Evolutionary conservation across 2,329 filamentous ascomycete genomes (phyloP), one percentile per base, ranked within the genome.

Genomic region (Colletotrichum lindemuthianum): DNA sequence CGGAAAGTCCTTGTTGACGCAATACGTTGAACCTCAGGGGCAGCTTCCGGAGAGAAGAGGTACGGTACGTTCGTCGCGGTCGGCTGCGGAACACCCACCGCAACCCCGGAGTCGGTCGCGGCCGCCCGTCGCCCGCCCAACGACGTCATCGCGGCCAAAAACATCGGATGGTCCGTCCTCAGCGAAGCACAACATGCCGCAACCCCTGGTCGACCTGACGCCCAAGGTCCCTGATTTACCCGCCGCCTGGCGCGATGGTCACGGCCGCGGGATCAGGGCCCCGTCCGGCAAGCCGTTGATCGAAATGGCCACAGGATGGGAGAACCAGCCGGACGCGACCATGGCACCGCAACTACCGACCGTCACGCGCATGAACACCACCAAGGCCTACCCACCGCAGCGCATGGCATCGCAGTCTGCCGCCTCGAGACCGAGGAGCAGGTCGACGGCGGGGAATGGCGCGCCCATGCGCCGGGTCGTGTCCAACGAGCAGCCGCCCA

Each of bases 161-260:
- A 60, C 66, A 12, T 69, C 68, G 10, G 69, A 68, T 43, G 60
- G 63, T 13, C 63, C 66, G 6, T 63, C 64, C 39, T 40, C 72
- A 55, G 71, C 75, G 57, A 69, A 72, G 51, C 71, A 68, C 16
- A 60, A 76, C 10, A 74, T 72, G 70, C 81, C 82, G 3, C 88
- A 87, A 66, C 90, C 91, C 2, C 81, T 93, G 6, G 77, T 93
- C 36, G 90, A 92, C 70, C 81, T 93, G 44, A 88, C 88, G 0
- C 87, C 88, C 0, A 80, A 82, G 52, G 90, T 89, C 71, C 81
- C 84, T 53, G 88, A 91, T 66, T 83, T 88, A 7, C 89, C 89
- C 15, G 82, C 89, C 73, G 83, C 84, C 71, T 76, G 79, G 57
- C 81, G 79, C 50, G 84, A 85, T 52, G 80, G 83, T 13, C 83